phyloP scores from a whole-genome alignment of 306 rosid genomes.

The Sophora flavescens region DNA sequence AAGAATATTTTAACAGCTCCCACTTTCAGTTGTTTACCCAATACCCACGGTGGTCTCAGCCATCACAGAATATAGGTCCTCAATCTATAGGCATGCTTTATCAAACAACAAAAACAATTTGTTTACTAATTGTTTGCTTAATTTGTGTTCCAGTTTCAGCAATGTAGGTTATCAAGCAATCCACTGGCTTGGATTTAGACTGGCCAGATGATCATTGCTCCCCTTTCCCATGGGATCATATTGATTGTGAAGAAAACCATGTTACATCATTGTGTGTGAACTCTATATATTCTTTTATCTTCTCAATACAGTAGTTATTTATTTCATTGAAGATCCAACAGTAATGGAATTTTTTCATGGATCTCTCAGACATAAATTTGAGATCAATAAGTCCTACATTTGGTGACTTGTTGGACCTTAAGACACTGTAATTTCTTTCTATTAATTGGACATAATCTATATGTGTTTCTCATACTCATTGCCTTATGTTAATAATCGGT shows the following conservation, averaged over 20 bases:
- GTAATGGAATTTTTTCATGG: slow-evolving; percentile 52
- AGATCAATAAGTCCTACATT: slow-evolving; percentile 88
- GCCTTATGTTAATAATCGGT: slow-evolving; percentile 11
- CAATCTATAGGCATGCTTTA: background rate
- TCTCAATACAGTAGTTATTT: slow-evolving; percentile 24
- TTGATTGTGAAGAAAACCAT: slow-evolving; percentile 81
- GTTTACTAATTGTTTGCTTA: slow-evolving; percentile 11
- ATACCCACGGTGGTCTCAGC: background rate
- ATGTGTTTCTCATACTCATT: background rate
- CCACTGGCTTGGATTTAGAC: slow-evolving; percentile 80
- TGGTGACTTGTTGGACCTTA: slow-evolving; percentile 90
- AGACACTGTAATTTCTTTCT: slow-evolving; percentile 65
- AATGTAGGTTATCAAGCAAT: slow-evolving; percentile 80
- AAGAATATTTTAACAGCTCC: background rate
- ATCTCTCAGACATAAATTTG: slow-evolving; percentile 72
- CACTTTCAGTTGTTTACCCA: background rate
- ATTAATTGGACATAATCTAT: background rate
- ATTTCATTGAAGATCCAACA: slow-evolving; percentile 41
- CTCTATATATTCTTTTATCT: background rate
- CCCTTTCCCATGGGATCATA: slow-evolving; percentile 77
- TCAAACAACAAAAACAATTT: background rate
- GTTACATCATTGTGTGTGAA: slow-evolving; percentile 77
- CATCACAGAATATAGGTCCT: background rate
- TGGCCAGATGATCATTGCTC: slow-evolving; percentile 98
- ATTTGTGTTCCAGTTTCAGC: slow-evolving; percentile 82